These are phyloP conservation scores for Solanum clarkiae DNA, from an alignment of 257 asterid genomes.

Conservation along the genomic window DNA sequence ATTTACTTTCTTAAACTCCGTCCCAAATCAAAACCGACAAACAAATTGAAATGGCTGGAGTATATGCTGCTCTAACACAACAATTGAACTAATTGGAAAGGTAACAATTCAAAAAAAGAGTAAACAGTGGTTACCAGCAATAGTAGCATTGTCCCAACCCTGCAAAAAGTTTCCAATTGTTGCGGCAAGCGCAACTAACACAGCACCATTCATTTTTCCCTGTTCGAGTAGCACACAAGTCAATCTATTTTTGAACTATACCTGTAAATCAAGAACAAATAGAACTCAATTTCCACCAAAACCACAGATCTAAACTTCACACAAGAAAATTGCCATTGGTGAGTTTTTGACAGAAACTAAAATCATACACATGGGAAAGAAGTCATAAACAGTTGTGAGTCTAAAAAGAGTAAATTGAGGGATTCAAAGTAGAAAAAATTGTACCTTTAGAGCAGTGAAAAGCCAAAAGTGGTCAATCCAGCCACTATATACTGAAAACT, in stretches of 20 bases:
- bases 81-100: background rate
- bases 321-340: background rate
- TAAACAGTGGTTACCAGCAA: conserved; percentile 40
- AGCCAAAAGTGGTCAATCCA: background rate
- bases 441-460: background rate
- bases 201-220: conserved; percentile 59
- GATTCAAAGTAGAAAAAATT: conserved; percentile 3
- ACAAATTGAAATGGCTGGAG: too few relatives aligned
- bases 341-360: background rate
- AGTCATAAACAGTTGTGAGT: background rate
- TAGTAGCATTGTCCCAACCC: conserved; percentile 91
- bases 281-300: background rate
- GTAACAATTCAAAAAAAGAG: background rate
- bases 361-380: background rate
- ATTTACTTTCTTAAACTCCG: too few relatives aligned
- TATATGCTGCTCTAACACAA: background rate
- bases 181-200: conserved; percentile 63
- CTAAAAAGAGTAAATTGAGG: conserved; percentile 1
- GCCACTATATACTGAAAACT: background rate
- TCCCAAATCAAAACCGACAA: too few relatives aligned
- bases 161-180: conserved; percentile 71
- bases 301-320: conserved; percentile 7
- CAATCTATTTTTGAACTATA: conserved; percentile 7
- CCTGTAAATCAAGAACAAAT: conserved; percentile 7
- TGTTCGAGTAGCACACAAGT: conserved; percentile 1